These are phyloP conservation scores for Gillenia trifoliata DNA, from an alignment of 306 rosid genomes.

Conservation along the genomic window DNA sequence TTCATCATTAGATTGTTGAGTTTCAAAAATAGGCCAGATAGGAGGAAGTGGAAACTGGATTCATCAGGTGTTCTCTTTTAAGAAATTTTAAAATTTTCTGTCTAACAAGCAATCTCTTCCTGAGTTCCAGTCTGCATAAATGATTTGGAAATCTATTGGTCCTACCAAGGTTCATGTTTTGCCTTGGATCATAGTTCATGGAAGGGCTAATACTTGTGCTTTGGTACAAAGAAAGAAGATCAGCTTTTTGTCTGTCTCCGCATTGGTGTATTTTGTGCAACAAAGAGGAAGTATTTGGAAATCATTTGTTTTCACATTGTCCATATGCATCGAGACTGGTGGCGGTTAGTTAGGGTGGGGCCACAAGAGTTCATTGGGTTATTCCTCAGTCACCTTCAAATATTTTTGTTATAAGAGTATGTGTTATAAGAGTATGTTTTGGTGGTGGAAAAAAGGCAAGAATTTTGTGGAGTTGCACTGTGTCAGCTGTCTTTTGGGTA, in stretches of 20 bases:
- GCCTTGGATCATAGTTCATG: too few species aligned
- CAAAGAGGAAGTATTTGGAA: not conserved
- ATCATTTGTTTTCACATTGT: too few species aligned
- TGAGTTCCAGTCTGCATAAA: too few species aligned
- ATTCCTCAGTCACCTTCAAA: not conserved
- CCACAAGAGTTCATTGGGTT: not conserved
- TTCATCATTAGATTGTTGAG: not conserved
- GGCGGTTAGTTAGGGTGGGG: not conserved
- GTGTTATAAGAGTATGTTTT: not conserved
- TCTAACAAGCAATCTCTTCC: too few species aligned
- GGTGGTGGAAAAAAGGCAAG: not conserved
- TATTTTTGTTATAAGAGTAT: not conserved
- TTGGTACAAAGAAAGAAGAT: too few species aligned
- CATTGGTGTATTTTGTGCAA: not conserved
- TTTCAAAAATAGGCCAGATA: not conserved
- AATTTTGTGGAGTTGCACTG: not conserved
- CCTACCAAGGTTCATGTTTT: too few species aligned
- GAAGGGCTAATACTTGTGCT: too few species aligned
- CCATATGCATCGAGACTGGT: not conserved
- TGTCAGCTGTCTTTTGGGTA: not conserved
- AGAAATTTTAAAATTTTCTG: too few species aligned
- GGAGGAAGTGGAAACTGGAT: too few species aligned
- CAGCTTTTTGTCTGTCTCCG: too few species aligned
- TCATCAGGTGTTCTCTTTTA: too few species aligned
- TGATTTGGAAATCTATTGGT: too few species aligned